These are phyloP conservation scores for Ceratobasidium papillatum DNA, from an alignment of 1,284 basidiomycete genomes.

Conservation along the genomic window DNA sequence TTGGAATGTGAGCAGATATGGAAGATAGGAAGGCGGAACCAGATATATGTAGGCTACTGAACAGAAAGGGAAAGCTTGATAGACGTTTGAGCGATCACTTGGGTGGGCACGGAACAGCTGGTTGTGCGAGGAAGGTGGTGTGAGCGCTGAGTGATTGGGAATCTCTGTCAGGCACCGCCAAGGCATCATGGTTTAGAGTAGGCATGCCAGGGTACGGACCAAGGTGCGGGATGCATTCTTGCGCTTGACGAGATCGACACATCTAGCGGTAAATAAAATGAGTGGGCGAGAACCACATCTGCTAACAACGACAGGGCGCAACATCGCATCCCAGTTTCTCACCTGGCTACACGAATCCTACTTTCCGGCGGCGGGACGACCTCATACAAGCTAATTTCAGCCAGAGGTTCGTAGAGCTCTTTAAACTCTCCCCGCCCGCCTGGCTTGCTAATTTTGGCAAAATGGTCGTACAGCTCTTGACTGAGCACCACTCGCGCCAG, in stretches of 20 bases:
- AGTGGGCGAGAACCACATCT: constrained; percentile 3
- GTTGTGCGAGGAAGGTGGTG: neutral
- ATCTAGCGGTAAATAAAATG: neutral
- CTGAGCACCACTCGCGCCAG: constrained; percentile 2
- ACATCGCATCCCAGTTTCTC: neutral
- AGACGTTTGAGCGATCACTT: neutral
- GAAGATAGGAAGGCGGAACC: neutral
- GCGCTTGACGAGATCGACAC: neutral
- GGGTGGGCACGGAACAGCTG: neutral
- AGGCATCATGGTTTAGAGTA: neutral
- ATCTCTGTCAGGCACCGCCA: neutral
- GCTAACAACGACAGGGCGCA: constrained; percentile 7
- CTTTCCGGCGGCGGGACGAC: neutral
- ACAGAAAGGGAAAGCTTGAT: neutral
- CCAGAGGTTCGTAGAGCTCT: neutral
- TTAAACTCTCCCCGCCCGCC: neutral
- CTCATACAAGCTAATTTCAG: neutral
- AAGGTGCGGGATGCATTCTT: neutral
- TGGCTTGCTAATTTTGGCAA: neutral
- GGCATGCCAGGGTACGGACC: neutral
- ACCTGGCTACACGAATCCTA: neutral
- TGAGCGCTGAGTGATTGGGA: neutral
- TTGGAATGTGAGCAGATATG: neutral
- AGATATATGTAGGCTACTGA: neutral
- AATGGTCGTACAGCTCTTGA: neutral